A percentile compares a stretch with the other conserved stretches of the same genome.
These are phyloP conservation scores for Plasmodium gallinaceum DNA, from an alignment of 169 alveolate genomes.

Conservation along the genomic window DNA sequence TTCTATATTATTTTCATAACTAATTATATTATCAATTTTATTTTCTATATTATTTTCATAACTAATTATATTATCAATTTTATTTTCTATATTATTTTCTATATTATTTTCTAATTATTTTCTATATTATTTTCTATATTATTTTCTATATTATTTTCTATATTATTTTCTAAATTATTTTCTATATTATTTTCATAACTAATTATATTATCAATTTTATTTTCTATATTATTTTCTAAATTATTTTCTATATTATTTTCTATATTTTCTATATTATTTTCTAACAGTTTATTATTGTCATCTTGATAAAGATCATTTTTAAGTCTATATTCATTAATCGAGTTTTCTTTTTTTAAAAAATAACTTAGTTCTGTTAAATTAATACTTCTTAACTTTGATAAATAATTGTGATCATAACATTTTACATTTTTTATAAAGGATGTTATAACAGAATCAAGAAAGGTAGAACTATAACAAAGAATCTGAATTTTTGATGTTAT, in stretches of 20 bases:
- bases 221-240: not conserved
- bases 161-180: not conserved
- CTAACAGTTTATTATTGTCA: not conserved
- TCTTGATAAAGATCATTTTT: not conserved
- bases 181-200: too few relatives aligned
- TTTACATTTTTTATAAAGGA: slow-evolving; percentile 7
- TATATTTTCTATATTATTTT: not conserved
- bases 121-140: not conserved
- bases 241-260: not conserved
- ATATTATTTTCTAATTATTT: not conserved
- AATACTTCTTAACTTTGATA: not conserved
- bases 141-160: not conserved
- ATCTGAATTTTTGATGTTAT: slow-evolving; percentile 27
- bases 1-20: not conserved
- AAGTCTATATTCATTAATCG: too few relatives aligned
- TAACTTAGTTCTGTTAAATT: too few relatives aligned
- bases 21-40: not conserved
- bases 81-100: not conserved
- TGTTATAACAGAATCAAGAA: not conserved
- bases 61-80: not conserved
- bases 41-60: not conserved
- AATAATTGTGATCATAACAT: not conserved
- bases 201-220: too few relatives aligned
- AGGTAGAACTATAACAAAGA: slow-evolving; percentile 50
- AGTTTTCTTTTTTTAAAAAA: too few relatives aligned